Evolutionary conservation across 805 yeast species (phyloP).

Genomic region (Millerago galiae): DNA sequence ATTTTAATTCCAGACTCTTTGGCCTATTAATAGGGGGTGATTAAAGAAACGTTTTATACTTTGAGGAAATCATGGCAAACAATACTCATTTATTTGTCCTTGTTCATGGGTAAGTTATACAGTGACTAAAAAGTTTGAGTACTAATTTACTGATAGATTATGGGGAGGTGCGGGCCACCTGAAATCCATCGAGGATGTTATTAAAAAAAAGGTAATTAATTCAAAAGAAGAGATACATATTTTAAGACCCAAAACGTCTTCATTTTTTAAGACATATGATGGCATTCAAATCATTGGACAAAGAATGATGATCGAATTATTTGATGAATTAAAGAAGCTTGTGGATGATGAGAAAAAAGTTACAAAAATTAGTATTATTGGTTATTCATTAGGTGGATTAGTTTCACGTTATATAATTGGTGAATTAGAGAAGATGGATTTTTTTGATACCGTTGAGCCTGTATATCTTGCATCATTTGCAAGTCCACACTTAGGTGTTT

Average conservation of each 20-base stretch:
- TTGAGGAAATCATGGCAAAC: too few species aligned
- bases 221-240: conserved; percentile 38
- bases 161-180: conserved; percentile 66
- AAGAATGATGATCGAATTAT: conserved; percentile 61
- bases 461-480: conserved; percentile 62
- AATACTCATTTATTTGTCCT: conserved; percentile 1
- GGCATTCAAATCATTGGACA: conserved; percentile 74
- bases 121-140: background rate
- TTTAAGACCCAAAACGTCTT: conserved; percentile 52
- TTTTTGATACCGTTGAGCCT: conserved; percentile 56
- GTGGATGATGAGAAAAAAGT: conserved; percentile 25
- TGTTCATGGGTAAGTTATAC: conserved; percentile 3
- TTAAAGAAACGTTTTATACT: too few species aligned
- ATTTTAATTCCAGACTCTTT: too few species aligned
- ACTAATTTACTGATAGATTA: conserved; percentile 25
- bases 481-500: conserved; percentile 67
- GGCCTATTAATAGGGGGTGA: too few species aligned
- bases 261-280: conserved; percentile 75
- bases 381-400: conserved; percentile 88
- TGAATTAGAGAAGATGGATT: conserved; percentile 45
- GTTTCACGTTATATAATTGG: conserved; percentile 81
- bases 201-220: conserved; percentile 31
- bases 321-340: conserved; percentile 33
- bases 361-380: conserved; percentile 64
- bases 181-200: conserved; percentile 36